These are phyloP conservation scores for Gossypium mustelinum DNA, from an alignment of 345 rosid genomes.

Conservation along the genomic window DNA sequence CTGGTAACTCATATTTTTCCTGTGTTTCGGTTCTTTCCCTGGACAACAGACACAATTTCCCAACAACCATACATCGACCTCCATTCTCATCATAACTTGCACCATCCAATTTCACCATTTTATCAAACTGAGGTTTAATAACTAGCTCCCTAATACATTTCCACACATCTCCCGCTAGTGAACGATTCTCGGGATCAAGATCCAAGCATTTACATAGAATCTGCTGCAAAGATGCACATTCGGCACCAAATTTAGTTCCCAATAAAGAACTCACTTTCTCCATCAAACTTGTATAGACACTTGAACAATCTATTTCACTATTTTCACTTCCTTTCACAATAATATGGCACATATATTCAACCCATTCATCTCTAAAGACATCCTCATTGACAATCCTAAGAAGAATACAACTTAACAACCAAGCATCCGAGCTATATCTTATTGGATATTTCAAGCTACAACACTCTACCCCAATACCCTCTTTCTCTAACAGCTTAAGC, in stretches of 20 bases:
- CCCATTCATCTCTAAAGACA: conserved; percentile 34
- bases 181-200: conserved; percentile 57
- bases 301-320: conserved; percentile 27
- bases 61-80: conserved; percentile 43
- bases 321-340: conserved; percentile 24
- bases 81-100: conserved; percentile 24
- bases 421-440: conserved; percentile 56
- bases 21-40: conserved; percentile 23
- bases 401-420: conserved; percentile 65
- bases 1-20: conserved; percentile 23
- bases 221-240: conserved; percentile 33
- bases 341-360: conserved; percentile 29
- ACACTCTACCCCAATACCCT: conserved; percentile 25
- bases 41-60: conserved; percentile 43
- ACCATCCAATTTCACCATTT: conserved; percentile 25
- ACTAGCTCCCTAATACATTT: conserved; percentile 56
- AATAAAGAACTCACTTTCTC: conserved; percentile 39
- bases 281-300: conserved; percentile 28
- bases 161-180: conserved; percentile 55
- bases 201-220: conserved; percentile 51
- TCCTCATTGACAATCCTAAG: conserved; percentile 52
- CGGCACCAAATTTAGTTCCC: conserved; percentile 32
- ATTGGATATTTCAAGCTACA: conserved; percentile 25
- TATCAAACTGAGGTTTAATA: conserved; percentile 30
- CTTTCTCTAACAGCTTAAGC: conserved; percentile 40